Percentiles rank a stretch among this genome's conserved stretches.
Conservation (phyloP, 78 protist genomes). For the Dictyostelium citrinum region DNA sequence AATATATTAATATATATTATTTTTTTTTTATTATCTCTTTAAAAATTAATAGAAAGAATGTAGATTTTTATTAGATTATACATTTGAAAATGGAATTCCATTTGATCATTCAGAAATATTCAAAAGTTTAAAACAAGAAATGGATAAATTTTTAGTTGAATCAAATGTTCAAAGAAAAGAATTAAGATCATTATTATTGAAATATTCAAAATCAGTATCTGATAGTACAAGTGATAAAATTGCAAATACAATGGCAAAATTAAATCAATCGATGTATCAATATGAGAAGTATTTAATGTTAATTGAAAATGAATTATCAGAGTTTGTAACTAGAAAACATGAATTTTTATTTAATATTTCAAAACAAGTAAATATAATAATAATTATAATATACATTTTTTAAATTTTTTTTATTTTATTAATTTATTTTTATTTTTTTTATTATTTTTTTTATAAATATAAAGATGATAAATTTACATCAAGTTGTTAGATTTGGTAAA, state of each 20-base stretch:
- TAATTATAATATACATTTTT: not conserved
- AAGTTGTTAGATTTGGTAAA: constrained; percentile 60
- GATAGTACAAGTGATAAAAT: constrained; percentile 60
- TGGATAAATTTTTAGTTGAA: constrained; percentile 52
- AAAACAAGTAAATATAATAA: constrained; percentile 2
- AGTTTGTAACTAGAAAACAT: constrained; percentile 48
- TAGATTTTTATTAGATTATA: constrained; percentile 39
- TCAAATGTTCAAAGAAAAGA: constrained; percentile 49
- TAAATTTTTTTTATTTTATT: not conserved
- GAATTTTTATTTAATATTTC: constrained; percentile 44
- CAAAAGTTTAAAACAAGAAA: constrained; percentile 49
- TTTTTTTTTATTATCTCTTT: not conserved
- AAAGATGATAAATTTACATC: constrained; percentile 65
- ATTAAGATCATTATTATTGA: constrained; percentile 1
- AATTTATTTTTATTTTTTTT: not conserved
- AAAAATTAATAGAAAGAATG: constrained; percentile 20
- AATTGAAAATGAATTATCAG: constrained; percentile 34
- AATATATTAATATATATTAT: not conserved
- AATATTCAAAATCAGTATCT: constrained; percentile 49
- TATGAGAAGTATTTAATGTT: constrained; percentile 49
- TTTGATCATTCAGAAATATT: constrained; percentile 70
- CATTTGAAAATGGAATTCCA: constrained; percentile 41
- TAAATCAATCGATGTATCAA: constrained; percentile 9
- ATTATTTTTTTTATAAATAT: not conserved
- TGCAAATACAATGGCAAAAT: constrained; percentile 42